A percentile compares a stretch with the other conserved stretches of the same genome.
Conservation (phyloP, 129 eudicot genomes). For the Flaveria trinervia region DNA sequence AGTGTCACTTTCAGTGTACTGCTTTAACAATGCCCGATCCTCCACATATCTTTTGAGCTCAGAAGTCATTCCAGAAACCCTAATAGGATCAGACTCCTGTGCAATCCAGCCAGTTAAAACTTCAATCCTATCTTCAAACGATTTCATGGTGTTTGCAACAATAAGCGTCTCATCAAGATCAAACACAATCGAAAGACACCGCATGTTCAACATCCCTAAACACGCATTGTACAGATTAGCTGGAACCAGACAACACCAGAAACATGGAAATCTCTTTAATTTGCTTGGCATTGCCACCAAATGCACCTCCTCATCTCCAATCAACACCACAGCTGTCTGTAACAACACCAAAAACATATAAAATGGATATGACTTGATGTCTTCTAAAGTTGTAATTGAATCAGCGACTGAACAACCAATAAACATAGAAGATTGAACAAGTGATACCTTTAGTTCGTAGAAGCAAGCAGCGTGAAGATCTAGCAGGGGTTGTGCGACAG, state of each 20-base stretch:
- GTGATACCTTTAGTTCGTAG: conserved; percentile 64
- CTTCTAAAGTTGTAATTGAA: not conserved
- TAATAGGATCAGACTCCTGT: conserved; percentile 61
- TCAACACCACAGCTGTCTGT: conserved; percentile 81
- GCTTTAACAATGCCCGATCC: conserved; percentile 81
- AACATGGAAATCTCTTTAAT: conserved; percentile 75
- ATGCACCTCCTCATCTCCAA: conserved; percentile 84
- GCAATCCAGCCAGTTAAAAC: conserved; percentile 59
- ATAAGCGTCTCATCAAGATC: conserved; percentile 96
- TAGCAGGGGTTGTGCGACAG: conserved; percentile 43
- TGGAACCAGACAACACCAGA: conserved; percentile 87
- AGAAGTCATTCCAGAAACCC: conserved; percentile 69
- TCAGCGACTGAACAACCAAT: not conserved
- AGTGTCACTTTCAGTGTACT: conserved; percentile 66
- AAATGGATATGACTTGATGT: not conserved
- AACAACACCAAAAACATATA: conserved; percentile 16
- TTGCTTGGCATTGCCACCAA: conserved; percentile 94
- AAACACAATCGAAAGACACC: conserved; percentile 86
- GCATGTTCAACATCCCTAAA: conserved; percentile 74
- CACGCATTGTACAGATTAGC: conserved; percentile 60
- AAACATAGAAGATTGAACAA: not conserved
- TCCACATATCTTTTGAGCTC: conserved; percentile 82
- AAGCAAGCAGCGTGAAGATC: conserved; percentile 77
- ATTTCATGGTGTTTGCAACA: conserved; percentile 94
- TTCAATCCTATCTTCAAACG: conserved; percentile 95